Percentiles rank a stretch among this genome's conserved stretches.
These are phyloP conservation scores for Rhodomyrtus psidioides DNA, from an alignment of 441 rosid species.

Conservation along the genomic window DNA sequence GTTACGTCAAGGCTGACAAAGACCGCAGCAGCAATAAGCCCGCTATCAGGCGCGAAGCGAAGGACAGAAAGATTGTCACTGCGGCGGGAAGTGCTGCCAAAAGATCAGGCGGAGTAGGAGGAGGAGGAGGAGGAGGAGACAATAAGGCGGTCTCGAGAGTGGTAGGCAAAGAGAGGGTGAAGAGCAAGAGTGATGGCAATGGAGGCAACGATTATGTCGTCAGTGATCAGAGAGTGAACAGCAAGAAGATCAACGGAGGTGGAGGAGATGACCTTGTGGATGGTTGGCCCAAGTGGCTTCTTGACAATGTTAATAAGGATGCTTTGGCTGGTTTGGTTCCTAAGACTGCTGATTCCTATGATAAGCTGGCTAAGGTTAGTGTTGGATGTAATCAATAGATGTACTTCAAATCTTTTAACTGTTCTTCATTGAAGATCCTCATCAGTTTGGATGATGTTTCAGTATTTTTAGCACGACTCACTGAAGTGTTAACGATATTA, in stretches of 20 bases:
- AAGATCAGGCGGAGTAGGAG: background rate
- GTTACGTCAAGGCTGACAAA: constrained; percentile 10
- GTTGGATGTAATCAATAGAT: background rate
- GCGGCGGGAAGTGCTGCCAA: background rate
- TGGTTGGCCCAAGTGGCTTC: constrained; percentile 81
- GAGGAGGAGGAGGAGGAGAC: constrained; percentile 2
- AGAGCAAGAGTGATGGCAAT: constrained; percentile 2
- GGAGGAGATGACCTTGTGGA: constrained; percentile 40
- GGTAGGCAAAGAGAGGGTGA: background rate
- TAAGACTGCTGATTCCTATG: constrained; percentile 57
- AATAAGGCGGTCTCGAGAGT: background rate
- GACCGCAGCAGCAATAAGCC: background rate
- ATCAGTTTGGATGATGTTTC: too few relatives aligned
- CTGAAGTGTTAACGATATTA: too few relatives aligned
- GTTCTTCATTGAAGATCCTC: background rate
- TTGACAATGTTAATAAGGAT: constrained; percentile 41
- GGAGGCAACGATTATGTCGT: background rate
- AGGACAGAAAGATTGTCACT: background rate
- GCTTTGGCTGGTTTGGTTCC: constrained; percentile 45
- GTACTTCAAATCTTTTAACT: background rate
- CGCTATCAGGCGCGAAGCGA: background rate
- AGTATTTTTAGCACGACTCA: too few relatives aligned
- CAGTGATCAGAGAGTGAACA: constrained; percentile 4
- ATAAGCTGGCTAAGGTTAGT: constrained; percentile 57
- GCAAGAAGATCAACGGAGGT: constrained; percentile 18